Evolutionary conservation across 305 asterid species (phyloP), one percentile per base, ranked within the genome.

Genomic region (Striga hermonthica): DNA sequence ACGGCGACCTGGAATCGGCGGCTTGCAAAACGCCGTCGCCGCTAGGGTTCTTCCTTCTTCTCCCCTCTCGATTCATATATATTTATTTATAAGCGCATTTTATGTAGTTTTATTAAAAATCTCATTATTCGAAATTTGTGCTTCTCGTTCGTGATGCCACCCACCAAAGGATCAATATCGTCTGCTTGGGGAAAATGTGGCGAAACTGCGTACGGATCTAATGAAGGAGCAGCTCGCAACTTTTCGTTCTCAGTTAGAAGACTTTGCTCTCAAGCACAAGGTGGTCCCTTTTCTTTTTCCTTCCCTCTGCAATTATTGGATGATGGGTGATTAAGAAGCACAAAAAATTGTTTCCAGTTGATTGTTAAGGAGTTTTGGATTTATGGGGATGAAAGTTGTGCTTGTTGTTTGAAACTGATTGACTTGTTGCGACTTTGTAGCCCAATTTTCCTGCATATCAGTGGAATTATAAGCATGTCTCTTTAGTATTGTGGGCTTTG

Each of bases 1-100:
- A 83, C 92, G 97, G 61, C 75, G 96, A 75, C 97, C 98, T 34
- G 98, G 98, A 71, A 93, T 93, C 55, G 95, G 95, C 57, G 98
- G 98, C 41, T 68, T 93, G 72, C 95, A 87, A 84, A 87, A 83
- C 72, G 97, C 98, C 0, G 96, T 93, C 1, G 94, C 90, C 14
- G 97, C 98, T 63, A 90, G 97, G 88, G 98, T 93, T 80, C 6
- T 66, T 67, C 47, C 34, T 39, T 56, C 78, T 5, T 66, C 65
- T 41, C 16, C 37, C 53, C 7, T 7, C 11, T 48, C 6, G 44
- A 35, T 11, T 12, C 57, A 4, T 38, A 0, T 16, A 4, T 48
- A 10, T 4, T 4, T 39, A 40, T 47, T 48, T 7, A 3, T 50
- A 9, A 34, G 40, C 62, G 15, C 9, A 40, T n/a, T 16, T 6